Evolutionary conservation across 257 asterid species (phyloP), one percentile per base, ranked within the genome.

Genomic region (Penstemon barbatus): DNA sequence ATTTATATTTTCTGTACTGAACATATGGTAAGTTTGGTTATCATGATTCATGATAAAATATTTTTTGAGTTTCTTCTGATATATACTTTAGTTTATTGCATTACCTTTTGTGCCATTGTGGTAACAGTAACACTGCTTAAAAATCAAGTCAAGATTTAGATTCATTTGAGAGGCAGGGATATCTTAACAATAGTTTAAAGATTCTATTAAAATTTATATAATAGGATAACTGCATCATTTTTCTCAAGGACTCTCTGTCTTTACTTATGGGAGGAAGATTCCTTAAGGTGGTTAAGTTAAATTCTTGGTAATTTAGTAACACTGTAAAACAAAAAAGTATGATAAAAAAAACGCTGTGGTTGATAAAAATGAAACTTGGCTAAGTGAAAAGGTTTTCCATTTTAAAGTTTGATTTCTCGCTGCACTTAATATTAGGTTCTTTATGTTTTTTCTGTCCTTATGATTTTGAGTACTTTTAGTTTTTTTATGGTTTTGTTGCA

Each of bases 271-370:
- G 51, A 12, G 43, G 61, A 38, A 38, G 61, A 41, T 66, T 49
- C 41, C 25, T 39, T 41, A 41, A 56, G 38, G 37, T 51, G 41
- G 41, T 25, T 61, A 5, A 62, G 39, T 46, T 61, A 38, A 44
- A 61, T 12, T 3, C 43, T 54, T 18, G 19, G 8, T 40, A 19
- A 69, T 55, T 12, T 39, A 3, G 64, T 5, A n/a, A 43, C 49
- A 9, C 25, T 64, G n/a, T 15, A 38, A 43, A 38, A 45, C 69
- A 61, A 61, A 11, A 66, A 49, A 45, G n/a, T 25, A 15, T 11
- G 37, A 19, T 41, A 33, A 46, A 11, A 8, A 19, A 3, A 38
- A 40, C 25, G 57, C 36, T 8, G 5, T 33, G 61, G 9, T 53
- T 10, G 15, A 5, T 41, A 0, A 13, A 25, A 75, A 25, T 25